phyloP scores from a whole-genome alignment of 2,329 filamentous ascomycete genomes.

The Fusarium robinianum region DNA sequence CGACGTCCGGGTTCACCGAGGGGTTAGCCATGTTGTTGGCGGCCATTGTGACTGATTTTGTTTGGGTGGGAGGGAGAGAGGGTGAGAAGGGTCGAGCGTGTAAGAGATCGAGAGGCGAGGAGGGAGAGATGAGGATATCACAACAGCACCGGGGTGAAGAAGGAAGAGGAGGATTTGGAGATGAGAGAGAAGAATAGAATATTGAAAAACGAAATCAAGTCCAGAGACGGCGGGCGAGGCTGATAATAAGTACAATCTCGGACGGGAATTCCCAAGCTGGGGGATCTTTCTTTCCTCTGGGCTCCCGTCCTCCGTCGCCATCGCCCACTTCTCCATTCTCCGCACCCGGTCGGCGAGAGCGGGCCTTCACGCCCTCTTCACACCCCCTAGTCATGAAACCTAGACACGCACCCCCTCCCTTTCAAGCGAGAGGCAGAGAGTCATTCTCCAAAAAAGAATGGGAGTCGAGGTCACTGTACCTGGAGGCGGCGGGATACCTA shows the following conservation, averaged over 20 bases:
- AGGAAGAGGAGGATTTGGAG: not conserved
- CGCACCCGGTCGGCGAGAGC: conserved; percentile 19
- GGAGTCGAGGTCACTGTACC: too few relatives aligned
- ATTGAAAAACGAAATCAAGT: conserved; percentile 2
- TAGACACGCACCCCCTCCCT: too few relatives aligned
- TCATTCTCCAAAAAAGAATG: too few relatives aligned
- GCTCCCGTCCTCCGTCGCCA: conserved; percentile 25
- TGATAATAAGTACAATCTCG: conserved; percentile 33
- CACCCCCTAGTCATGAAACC: too few relatives aligned
- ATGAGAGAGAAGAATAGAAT: conserved; percentile 3
- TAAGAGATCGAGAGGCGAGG: conserved; percentile 4
- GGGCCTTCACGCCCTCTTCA: too few relatives aligned
- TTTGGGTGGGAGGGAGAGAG: not conserved
- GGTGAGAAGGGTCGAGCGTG: conserved; percentile 3
- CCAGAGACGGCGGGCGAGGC: conserved; percentile 20
- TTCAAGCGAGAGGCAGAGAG: too few relatives aligned
- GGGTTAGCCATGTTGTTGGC: conserved; percentile 65
- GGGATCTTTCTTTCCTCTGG: conserved; percentile 21
- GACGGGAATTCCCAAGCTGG: conserved; percentile 25
- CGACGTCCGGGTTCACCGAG: conserved; percentile 59
- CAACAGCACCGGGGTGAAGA: too few relatives aligned
- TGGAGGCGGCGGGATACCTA: too few relatives aligned
- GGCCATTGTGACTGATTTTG: conserved; percentile 50
- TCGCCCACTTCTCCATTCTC: conserved; percentile 24
- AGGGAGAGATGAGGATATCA: too few relatives aligned